Evolutionary conservation across 805 yeast species (phyloP), one percentile per base, ranked within the genome.

Genomic region (Scheffersomyces spartinae): DNA sequence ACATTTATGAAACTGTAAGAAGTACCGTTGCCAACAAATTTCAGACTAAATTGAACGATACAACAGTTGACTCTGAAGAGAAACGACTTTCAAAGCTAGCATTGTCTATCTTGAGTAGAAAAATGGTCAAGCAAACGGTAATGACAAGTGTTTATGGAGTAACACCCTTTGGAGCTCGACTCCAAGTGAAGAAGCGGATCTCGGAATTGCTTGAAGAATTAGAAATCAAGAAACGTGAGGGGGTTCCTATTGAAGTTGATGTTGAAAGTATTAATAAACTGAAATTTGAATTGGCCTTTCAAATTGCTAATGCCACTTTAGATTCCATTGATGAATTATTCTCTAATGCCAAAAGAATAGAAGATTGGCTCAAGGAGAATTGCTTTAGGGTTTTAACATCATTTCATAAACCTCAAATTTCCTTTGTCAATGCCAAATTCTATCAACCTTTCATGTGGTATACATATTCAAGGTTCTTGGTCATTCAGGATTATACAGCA

Each of bases 61-160:
- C 25, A 13, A 8, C 13, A 12, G 14, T 26, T 9, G 31, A 13
- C 14, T 17, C 12, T 8, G 13, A 21, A 6, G 15, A 26, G 11
- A n/a, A 32, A 13, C 31, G 27, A 4, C 7, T 33, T 13, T 51
- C 49, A 0, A 12, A 26, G 5, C 9, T 26, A 17, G 40, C 47
- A 0, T 13, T 31, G 3, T 29, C 33, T 2, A 13, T 53, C 7
- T 29, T 57, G 7, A 28, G 36, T 6, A 35, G 67, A 6, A 55
- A 51, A 24, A 33, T 59, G 13, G 41, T 61, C 20, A 61, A 61
- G 34, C 55, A 56, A 26, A 59, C 66, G 1, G 55, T 59, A 4
- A 61, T 61, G 67, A 61, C 67, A 5, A 51, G 58, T 4, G 67
- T 61, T 1, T 61, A 61, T 33, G 66, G 67, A 0, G 66, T 61